Base-by-base conservation (phyloP, 768 basidiomycete species). In the Coprinopsis sp. region DNA sequence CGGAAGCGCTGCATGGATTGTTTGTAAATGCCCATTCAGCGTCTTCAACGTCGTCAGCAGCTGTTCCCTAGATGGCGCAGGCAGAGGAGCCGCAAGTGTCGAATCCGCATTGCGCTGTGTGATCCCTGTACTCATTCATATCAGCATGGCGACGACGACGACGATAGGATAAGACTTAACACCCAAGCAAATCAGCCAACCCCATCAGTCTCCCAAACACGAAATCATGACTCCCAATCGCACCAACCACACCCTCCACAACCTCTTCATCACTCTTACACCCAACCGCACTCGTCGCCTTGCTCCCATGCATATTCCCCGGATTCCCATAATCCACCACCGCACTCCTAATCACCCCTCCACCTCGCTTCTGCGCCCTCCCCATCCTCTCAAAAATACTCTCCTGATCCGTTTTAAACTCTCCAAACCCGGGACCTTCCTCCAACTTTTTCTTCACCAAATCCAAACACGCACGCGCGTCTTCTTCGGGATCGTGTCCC, bases 401-500 rank as follows among this genome's bases (percentile, higher is more conserved):
- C 67, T 97, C 93, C 50, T 76, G 77, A 58, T 94, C 91, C 1
- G 78, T 78, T 62, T 82, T 84, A 62, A 87, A 91, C 62, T 91
- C 87, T 3, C 94, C 95, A 60, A 87, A 97, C 1, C 83, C 85
- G 61, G 64, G 65, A 63, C 87, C 91, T 51, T 81, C 71, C 38
- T 81, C 77, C 18, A 96, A 55, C 65, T 99, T 97, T 59, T 85
- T 80, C 58, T 78, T 76, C 18, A 99, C 60, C 24, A 99, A 69
- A 50, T 95, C 92, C 8, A 91, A 54, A 56, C 92, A 93, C 1
- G 94, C 87, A 16, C 84, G 72, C 0, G 95, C 94, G 55, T 98
- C 95, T 61, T 98, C 95, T 56, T 93, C 90, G 2, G 93, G 91
- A 52, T 96, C 88, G 62, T 98, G 95, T 2, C 91, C 91, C 2